Evolutionary conservation across 768 basidiomycete species (phyloP), one percentile per base, ranked within the genome.

Genomic region (Termitomyces sp.): DNA sequence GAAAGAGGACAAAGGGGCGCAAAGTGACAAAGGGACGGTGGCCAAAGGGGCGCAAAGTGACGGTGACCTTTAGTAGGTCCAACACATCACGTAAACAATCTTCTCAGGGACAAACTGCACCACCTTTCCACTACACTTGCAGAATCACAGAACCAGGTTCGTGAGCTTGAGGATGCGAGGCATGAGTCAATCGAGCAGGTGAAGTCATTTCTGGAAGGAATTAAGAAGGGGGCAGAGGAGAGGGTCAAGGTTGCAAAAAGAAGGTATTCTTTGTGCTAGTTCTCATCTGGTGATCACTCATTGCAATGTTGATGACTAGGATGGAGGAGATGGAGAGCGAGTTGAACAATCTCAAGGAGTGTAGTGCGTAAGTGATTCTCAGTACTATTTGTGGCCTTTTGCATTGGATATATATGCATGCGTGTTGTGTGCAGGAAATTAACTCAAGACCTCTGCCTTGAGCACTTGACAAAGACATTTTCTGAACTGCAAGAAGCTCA

Each of bases 101-200:
- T 78, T 4, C 65, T 77, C 2, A 70, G 76, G 22, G 72, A 75
- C 56, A 77, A 77, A 56, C 65, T 75, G 0, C 69, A 73, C 46
- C 60, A 70, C 48, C 64, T 72, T 18, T 66, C 72, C 1, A 64
- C 69, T 8, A 69, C 72, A 45, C 61, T 77, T 0, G 72, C 71
- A 1, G 73, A 75, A 18, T 48, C 70, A 1, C 70, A 69, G 51
- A 64, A 56, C 6, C 69, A 70, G 5, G 61, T 75, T 20, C 66
- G 64, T 13, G 75, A 75, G n/a, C 65, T 78, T 0, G 77, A 77
- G 59, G 58, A 56, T 2, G 70, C 70, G 49, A 73, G 74, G 54
- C 58, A 63, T 0, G 62, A 59, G 2, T 49, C 61, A 13, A 47
- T 14, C 26, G 53, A 53, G 24, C 53, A 70, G 46, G 28, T 61